phyloP scores from a whole-genome alignment of 768 basidiomycete species.

The Rhizopogon sp. region DNA sequence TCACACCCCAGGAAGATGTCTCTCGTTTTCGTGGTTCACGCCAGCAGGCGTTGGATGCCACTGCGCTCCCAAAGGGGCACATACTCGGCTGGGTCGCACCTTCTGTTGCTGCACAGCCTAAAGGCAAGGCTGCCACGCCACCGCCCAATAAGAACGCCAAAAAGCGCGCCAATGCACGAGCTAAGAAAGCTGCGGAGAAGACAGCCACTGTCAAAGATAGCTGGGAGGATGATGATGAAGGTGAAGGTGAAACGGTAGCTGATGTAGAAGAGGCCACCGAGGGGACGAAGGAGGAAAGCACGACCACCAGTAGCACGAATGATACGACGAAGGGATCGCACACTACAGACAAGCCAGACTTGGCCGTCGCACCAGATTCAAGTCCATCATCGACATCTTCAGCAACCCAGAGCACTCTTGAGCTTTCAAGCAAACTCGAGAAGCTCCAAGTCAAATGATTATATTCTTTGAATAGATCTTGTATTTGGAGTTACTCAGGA shows the following conservation, averaged over 20 bases:
- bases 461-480: not conserved
- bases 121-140: conserved; percentile 22
- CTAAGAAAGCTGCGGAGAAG: conserved; percentile 56
- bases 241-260: conserved; percentile 20
- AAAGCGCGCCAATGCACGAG: conserved; percentile 75
- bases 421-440: conserved; percentile 47
- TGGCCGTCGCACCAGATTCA: conserved; percentile 9
- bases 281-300: conserved; percentile 22
- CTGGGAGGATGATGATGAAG: conserved; percentile 75
- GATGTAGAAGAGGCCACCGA: conserved; percentile 9
- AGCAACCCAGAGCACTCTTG: conserved; percentile 11
- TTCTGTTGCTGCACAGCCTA: conserved; percentile 33
- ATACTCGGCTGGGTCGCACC: conserved; percentile 79
- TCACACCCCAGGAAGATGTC: conserved; percentile 92
- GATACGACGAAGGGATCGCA: conserved; percentile 17
- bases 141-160: conserved; percentile 76
- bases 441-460: conserved; percentile 52
- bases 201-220: conserved; percentile 59
- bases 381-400: not conserved
- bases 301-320: conserved; percentile 11
- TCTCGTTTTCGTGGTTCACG: conserved; percentile 77
- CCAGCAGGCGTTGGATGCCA: conserved; percentile 67
- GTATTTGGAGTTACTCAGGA: conserved; percentile 1
- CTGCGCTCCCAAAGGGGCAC: conserved; percentile 67
- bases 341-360: conserved; percentile 1